Base-by-base conservation (phyloP, 148 eudicot species). In the Persicaria maculosa region DNA sequence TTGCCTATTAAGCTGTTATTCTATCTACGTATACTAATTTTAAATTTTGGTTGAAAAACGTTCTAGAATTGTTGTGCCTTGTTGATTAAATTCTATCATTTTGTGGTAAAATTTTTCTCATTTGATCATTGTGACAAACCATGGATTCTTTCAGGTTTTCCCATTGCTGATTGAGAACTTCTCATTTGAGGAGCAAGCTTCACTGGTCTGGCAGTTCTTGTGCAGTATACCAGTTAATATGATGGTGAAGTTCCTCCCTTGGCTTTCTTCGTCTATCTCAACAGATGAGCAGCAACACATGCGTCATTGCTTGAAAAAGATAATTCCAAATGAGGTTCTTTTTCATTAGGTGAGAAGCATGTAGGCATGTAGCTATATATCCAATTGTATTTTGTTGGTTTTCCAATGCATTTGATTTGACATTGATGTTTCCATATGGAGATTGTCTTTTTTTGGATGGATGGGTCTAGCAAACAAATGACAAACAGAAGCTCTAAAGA, bases 201-300 rank as follows among this genome's bases (percentile, higher is more conserved):
- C 93, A 72, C 76, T 94, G 65, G 96, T 91, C 4, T 94, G 98
- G 97, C 90, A 88, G 72, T 94, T 94, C 75, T 81, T 94, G 76
- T 91, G 98, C 84, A 91, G 97, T 82, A 94, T 94, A 81, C 97
- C 98, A 58, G 96, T 88, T 67, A 87, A 88, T 87, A 94, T 94
- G 97, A 90, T 91, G 98, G 90, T 86, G 67, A 92, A 94, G 78
- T 94, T 94, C 79, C 89, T 94, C 55, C 98, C 98, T 50, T 94
- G 97, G 98, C 93, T 94, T 78, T 90, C 97, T 71, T 88, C 93
- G 47, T 94, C 93, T 46, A 87, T 94, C 61, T 91, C 96, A n/a
- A 47, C 77, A 64, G 98, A 90, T 75, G 98, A 94, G 74, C 81
- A 83, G 68, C 90, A 88, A 78, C 93, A 91, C 74, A 91, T 94